A percentile compares a stretch with the other conserved stretches of the same genome.
These are phyloP conservation scores for Berkeleyomyces basicola DNA, from an alignment of 2,329 filamentous ascomycete genomes.

Conservation along the genomic window DNA sequence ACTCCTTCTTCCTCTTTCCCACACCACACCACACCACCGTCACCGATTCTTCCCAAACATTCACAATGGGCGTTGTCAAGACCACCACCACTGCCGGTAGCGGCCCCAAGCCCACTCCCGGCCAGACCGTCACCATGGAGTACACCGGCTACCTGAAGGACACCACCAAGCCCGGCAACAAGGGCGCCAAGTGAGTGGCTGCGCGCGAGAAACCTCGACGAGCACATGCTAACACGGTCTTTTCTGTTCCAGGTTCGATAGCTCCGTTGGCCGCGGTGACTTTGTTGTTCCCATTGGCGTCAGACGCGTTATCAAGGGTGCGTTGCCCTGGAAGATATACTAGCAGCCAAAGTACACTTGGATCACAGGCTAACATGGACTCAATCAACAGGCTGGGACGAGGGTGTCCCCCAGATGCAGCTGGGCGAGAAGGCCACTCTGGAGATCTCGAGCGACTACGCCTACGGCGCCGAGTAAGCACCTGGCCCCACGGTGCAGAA, in stretches of 20 bases:
- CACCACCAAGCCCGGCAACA: constrained; percentile 36
- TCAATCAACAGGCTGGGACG: constrained; percentile 50
- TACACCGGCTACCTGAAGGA: constrained; percentile 85
- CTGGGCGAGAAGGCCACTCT: constrained; percentile 80
- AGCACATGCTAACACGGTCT: not conserved
- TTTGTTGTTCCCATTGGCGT: constrained; percentile 67
- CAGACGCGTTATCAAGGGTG: constrained; percentile 76
- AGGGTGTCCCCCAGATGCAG: constrained; percentile 73
- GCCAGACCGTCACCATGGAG: constrained; percentile 69
- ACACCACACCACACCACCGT: not conserved
- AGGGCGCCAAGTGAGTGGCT: constrained; percentile 49
- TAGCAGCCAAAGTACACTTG: not conserved
- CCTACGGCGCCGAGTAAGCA: constrained; percentile 44
- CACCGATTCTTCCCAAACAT: not conserved
- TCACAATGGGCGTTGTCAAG: constrained; percentile 60
- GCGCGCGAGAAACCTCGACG: not conserved
- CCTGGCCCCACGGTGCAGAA: not conserved
- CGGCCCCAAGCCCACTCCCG: constrained; percentile 40
- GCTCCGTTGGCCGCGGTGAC: constrained; percentile 59
- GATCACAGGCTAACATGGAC: not conserved
- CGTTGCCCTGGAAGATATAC: constrained; percentile 14
- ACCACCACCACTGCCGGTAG: constrained; percentile 44
- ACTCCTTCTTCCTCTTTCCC: constrained; percentile 2
- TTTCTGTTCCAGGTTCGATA: constrained; percentile 59
- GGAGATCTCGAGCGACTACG: constrained; percentile 58